Evolutionary conservation across 2,329 filamentous ascomycete species (phyloP).

Genomic region (Colletotrichum cuscutae): DNA sequence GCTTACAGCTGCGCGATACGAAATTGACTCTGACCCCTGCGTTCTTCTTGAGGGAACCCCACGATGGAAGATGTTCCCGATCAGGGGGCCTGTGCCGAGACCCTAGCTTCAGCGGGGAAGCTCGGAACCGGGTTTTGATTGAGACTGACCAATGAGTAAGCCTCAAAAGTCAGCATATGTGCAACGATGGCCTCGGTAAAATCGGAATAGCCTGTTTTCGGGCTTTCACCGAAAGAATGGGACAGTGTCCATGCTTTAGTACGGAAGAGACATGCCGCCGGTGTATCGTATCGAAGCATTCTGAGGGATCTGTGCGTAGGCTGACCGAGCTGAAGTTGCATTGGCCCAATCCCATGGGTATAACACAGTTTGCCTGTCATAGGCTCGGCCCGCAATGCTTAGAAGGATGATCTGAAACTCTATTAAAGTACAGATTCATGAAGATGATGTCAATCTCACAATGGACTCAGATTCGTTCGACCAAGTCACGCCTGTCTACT

Average conservation of each 20-base stretch:
- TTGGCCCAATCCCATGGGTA: not conserved
- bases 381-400: not conserved
- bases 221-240: not conserved
- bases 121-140: not conserved
- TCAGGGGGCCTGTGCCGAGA: slow-evolving; percentile 11
- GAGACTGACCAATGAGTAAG: not conserved
- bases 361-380: not conserved
- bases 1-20: slow-evolving; percentile 6
- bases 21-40: slow-evolving; percentile 15
- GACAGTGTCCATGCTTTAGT: not conserved
- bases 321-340: not conserved
- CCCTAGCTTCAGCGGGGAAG: not conserved
- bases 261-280: not conserved
- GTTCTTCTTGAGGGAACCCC: not conserved
- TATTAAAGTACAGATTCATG: not conserved
- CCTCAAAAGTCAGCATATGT: slow-evolving; percentile 20
- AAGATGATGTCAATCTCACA: not conserved
- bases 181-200: slow-evolving; percentile 9
- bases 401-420: not conserved
- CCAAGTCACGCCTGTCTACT: too few species aligned
- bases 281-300: not conserved
- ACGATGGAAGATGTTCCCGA: slow-evolving; percentile 12
- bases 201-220: slow-evolving; percentile 13
- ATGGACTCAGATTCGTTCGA: too few species aligned
- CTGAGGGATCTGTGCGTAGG: not conserved